Conservation (phyloP, 345 rosid species). For the Salix arbutifolia region DNA sequence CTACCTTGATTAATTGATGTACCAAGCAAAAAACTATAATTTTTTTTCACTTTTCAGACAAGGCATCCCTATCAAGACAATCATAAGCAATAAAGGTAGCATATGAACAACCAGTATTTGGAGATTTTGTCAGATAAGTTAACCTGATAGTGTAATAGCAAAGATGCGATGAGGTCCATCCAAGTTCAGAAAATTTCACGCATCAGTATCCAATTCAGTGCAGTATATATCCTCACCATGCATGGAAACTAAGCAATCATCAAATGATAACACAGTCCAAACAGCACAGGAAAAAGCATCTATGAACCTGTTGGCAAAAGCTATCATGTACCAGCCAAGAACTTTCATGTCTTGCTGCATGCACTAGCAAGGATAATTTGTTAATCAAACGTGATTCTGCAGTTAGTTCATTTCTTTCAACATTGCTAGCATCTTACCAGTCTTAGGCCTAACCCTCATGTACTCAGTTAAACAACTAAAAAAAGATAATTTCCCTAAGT, state of each 20-base stretch:
- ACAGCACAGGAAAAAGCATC: not conserved
- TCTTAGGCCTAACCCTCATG: not conserved
- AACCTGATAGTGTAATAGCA: not conserved
- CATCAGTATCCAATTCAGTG: not conserved
- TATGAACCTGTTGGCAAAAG: not conserved
- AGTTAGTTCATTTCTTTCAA: not conserved
- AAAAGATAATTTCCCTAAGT: not conserved
- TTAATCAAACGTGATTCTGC: not conserved
- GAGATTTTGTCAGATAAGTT: not conserved
- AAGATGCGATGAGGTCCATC: not conserved
- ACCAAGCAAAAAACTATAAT: not conserved
- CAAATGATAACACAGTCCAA: not conserved
- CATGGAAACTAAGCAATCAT: not conserved
- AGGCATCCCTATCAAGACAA: not conserved
- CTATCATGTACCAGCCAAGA: not conserved
- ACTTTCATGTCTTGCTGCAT: not conserved
- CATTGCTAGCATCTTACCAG: not conserved
- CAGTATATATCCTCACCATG: not conserved
- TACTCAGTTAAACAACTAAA: not conserved
- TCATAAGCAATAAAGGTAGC: not conserved
- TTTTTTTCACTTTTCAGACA: not conserved
- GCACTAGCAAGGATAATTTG: not conserved
- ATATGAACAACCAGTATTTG: not conserved
- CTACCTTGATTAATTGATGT: not conserved
- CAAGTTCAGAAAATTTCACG: not conserved